These are phyloP conservation scores for Talaromyces sp. DNA, from an alignment of 2,329 filamentous ascomycete species.

Conservation along the genomic window DNA sequence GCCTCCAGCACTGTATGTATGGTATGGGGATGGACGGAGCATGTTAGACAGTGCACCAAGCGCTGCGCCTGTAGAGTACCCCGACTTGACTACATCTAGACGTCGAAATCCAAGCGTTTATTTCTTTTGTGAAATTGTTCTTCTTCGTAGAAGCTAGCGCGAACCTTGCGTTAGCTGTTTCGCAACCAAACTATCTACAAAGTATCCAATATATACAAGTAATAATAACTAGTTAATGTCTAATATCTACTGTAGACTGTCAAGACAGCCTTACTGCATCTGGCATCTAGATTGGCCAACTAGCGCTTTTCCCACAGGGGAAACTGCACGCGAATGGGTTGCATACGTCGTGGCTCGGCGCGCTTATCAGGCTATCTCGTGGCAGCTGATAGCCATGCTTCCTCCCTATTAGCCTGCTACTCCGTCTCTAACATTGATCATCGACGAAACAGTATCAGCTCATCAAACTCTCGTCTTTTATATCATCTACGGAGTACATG, in stretches of 20 bases:
- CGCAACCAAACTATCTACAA: background rate
- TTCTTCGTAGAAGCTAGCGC: background rate
- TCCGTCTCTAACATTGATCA: background rate
- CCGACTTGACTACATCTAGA: conserved; percentile 35
- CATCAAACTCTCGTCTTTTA: background rate
- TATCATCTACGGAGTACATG: background rate
- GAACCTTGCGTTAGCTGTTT: background rate
- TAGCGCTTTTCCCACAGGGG: conserved; percentile 17
- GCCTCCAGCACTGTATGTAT: conserved; percentile 15
- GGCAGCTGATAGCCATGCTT: background rate
- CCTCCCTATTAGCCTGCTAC: background rate
- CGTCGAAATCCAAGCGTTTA: conserved; percentile 12
- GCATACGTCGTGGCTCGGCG: background rate
- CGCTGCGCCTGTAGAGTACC: conserved; percentile 31
- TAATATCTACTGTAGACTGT: background rate
- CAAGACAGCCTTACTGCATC: conserved; percentile 1
- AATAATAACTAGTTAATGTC: background rate
- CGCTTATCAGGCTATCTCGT: background rate
- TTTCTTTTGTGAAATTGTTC: conserved; percentile 9
- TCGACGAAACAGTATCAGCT: background rate
- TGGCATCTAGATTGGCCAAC: conserved; percentile 7
- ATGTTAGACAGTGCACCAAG: conserved; percentile 4
- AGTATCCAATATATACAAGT: background rate
- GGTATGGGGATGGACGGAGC: conserved; percentile 4
- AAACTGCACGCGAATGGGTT: conserved; percentile 18